Evolutionary conservation across 129 eudicot genomes (phyloP).

Genomic region (Saposhnikovia divaricata): DNA sequence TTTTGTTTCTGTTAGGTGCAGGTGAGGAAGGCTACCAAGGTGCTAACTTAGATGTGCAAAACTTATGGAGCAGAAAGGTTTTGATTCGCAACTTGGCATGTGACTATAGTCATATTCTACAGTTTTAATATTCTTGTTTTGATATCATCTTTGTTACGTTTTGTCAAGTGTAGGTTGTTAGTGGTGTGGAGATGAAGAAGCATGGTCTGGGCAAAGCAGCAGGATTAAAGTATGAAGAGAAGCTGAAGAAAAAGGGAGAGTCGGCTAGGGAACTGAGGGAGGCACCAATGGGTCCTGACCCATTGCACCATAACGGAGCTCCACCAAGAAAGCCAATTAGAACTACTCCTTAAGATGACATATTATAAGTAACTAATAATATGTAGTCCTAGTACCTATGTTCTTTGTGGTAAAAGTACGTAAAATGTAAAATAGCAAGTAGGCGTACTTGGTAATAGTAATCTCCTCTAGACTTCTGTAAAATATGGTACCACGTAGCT

Average conservation of each 20-base stretch:
- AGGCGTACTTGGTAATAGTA: too few species aligned
- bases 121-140: neutral
- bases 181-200: neutral
- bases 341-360: neutral
- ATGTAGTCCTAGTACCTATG: neutral
- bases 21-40: neutral
- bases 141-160: neutral
- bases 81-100: neutral
- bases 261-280: neutral
- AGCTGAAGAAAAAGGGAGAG: neutral
- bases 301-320: constrained; percentile 3
- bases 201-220: neutral
- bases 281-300: constrained; percentile 13
- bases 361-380: too few species aligned
- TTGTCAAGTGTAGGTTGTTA: neutral
- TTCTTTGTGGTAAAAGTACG: neutral
- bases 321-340: neutral
- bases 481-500: too few species aligned
- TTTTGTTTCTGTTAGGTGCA: neutral
- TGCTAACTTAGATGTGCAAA: neutral
- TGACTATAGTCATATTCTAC: neutral
- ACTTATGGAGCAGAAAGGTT: neutral
- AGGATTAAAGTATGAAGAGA: neutral
- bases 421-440: too few species aligned
- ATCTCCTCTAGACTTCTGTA: too few species aligned